Percentiles rank a stretch among this genome's conserved stretches.
Conservation (phyloP, 2,329 filamentous ascomycete species). For the Penicillium griseofulvum region DNA sequence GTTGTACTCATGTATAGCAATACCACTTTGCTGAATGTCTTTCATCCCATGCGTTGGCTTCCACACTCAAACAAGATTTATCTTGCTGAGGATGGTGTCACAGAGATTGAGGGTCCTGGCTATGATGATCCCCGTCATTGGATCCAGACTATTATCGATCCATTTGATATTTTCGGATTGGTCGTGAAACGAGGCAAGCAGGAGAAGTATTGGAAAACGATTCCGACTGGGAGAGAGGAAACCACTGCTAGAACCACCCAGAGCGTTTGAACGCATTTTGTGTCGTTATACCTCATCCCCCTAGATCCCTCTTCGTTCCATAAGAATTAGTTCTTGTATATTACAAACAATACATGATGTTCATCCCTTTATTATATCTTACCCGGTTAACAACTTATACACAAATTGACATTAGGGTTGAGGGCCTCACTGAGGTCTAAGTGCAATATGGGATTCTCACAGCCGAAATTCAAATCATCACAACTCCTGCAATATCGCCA, state of each 20-base stretch:
- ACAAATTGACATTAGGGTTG: too few species aligned
- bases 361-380: too few species aligned
- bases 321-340: too few species aligned
- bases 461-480: too few species aligned
- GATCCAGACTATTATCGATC: conserved; percentile 44
- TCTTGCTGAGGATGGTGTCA: conserved; percentile 51
- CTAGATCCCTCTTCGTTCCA: too few species aligned
- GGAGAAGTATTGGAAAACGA: conserved; percentile 41
- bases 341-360: too few species aligned
- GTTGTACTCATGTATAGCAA: conserved; percentile 52
- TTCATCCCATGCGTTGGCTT: conserved; percentile 51
- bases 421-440: too few species aligned
- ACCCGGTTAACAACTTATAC: too few species aligned
- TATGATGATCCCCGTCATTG: conserved; percentile 49
- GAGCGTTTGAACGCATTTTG: not conserved
- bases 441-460: too few species aligned
- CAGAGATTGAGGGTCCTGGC: conserved; percentile 51
- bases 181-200: conserved; percentile 37
- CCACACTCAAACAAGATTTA: conserved; percentile 53
- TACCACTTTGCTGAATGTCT: conserved; percentile 51
- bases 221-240: not conserved
- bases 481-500: too few species aligned
- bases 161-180: conserved; percentile 43
- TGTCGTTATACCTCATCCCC: not conserved
- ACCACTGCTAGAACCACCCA: not conserved